Evolutionary conservation across 257 asterid genomes (phyloP), one percentile per base, ranked within the genome.

Genomic region (Vinca minor): DNA sequence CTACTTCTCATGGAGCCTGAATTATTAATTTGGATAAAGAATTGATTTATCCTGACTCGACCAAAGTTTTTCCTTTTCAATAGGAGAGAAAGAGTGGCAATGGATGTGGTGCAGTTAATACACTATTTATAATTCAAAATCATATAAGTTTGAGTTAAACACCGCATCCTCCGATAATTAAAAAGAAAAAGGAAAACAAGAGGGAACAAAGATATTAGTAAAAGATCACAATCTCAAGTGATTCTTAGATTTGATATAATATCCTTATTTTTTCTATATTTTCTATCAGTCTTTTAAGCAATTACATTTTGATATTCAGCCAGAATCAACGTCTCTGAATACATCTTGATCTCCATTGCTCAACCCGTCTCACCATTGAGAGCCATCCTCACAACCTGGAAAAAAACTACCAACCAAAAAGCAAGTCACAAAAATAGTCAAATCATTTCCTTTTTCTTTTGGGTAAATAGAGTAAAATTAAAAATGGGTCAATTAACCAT

Each of bases 381-480:
- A 20, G 66, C 65, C 60, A 58, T 58, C 53, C 58, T 23, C 21
- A 58, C 66, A 6, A 68, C 48, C 61, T 68, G 72, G 29, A 59
- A 68, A 23, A 68, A 5, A 59, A 68, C 72, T 68, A 66, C 66
- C 57, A 59, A 5, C 8, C 12, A 31, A 47, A 21, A 34, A n/a
- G n/a, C n/a, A n/a, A n/a, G n/a, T n/a, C n/a, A n/a, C n/a, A n/a
- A n/a, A n/a, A n/a, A n/a, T n/a, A n/a, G n/a, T n/a, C n/a, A n/a
- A n/a, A n/a, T n/a, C n/a, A n/a, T n/a, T n/a, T 25, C n/a, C n/a
- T n/a, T n/a, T n/a, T n/a, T n/a, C n/a, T n/a, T n/a, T n/a, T n/a
- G n/a, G n/a, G n/a, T n/a, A n/a, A n/a, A n/a, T n/a, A n/a, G n/a
- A n/a, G n/a, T n/a, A n/a, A n/a, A n/a, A n/a, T n/a, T n/a, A n/a